Conservation (phyloP, 306 rosid species). For the Mimosa bimucronata region DNA sequence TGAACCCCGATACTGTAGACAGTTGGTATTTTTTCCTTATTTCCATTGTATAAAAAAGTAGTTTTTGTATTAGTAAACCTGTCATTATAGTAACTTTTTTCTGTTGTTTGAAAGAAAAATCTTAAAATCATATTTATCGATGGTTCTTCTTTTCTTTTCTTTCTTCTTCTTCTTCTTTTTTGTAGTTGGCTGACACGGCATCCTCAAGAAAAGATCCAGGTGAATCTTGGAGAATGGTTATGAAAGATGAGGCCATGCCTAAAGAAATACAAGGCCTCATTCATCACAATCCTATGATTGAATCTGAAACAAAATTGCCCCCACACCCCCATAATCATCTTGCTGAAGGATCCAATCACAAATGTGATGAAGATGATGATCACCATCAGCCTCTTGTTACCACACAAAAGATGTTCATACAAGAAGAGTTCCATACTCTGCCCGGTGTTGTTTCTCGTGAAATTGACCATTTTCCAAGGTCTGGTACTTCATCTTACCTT, state of each 20-base stretch:
- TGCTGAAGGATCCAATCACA: not conserved
- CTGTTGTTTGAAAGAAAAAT: not conserved
- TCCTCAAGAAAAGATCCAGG: conserved; percentile 22
- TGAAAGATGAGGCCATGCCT: conserved; percentile 32
- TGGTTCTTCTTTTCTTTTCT: not conserved
- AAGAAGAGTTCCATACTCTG: conserved; percentile 7
- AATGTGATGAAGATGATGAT: conserved; percentile 9
- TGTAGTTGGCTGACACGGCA: conserved; percentile 18
- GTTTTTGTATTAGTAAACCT: too few species aligned
- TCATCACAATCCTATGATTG: not conserved
- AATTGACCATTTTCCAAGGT: not conserved
- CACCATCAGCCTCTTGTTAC: not conserved
- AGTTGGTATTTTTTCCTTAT: too few species aligned
- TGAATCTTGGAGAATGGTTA: conserved; percentile 33
- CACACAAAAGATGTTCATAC: not conserved
- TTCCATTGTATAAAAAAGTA: not conserved
- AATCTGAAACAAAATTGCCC: not conserved
- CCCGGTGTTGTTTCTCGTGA: not conserved
- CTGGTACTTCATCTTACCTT: not conserved
- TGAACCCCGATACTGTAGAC: too few species aligned
- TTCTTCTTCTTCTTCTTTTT: too few species aligned
- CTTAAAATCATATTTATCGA: not conserved
- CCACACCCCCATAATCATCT: not conserved
- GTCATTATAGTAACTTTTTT: not conserved
- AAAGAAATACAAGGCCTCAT: conserved; percentile 16